A percentile compares a stretch with the other conserved stretches of the same genome.
Evolutionary conservation across 1,284 basidiomycete genomes (phyloP).

Genomic region (Prillingera fragicola): DNA sequence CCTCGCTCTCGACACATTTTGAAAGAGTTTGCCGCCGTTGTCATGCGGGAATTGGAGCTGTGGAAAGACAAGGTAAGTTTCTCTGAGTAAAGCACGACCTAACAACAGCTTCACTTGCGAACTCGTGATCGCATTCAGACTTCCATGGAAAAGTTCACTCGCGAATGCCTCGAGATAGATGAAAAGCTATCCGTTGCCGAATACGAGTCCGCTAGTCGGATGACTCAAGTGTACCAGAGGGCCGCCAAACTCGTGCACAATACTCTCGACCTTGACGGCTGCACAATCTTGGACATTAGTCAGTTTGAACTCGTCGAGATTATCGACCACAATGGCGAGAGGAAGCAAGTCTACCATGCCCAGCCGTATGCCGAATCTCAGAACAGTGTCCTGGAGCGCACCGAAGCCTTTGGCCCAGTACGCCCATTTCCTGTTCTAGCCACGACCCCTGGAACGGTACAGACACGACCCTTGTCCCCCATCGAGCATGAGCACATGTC

Average conservation of each 20-base stretch:
- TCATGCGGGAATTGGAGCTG: constrained; percentile 93
- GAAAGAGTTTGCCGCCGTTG: constrained; percentile 87
- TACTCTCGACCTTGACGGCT: constrained; percentile 86
- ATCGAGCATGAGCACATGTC: constrained; percentile 69
- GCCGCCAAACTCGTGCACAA: constrained; percentile 81
- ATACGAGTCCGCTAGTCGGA: constrained; percentile 49
- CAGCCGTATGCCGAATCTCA: constrained; percentile 35
- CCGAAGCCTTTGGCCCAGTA: constrained; percentile 33
- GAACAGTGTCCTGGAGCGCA: constrained; percentile 31
- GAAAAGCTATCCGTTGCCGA: constrained; percentile 37
- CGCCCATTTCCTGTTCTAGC: constrained; percentile 36
- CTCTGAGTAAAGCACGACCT: neutral
- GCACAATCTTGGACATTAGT: constrained; percentile 83
- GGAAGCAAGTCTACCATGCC: constrained; percentile 45
- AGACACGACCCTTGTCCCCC: constrained; percentile 51
- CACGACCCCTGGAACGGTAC: constrained; percentile 20
- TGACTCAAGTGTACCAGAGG: constrained; percentile 80
- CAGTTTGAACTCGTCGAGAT: constrained; percentile 79
- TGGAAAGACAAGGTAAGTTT: constrained; percentile 76
- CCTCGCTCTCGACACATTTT: constrained; percentile 84
- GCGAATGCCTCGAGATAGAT: constrained; percentile 90
- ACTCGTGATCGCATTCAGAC: constrained; percentile 86
- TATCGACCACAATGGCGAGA: constrained; percentile 5
- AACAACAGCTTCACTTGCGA: constrained; percentile 69
- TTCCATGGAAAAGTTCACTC: constrained; percentile 93